Conservation (phyloP, 257 asterid genomes). For the Capsicum pubescens region DNA sequence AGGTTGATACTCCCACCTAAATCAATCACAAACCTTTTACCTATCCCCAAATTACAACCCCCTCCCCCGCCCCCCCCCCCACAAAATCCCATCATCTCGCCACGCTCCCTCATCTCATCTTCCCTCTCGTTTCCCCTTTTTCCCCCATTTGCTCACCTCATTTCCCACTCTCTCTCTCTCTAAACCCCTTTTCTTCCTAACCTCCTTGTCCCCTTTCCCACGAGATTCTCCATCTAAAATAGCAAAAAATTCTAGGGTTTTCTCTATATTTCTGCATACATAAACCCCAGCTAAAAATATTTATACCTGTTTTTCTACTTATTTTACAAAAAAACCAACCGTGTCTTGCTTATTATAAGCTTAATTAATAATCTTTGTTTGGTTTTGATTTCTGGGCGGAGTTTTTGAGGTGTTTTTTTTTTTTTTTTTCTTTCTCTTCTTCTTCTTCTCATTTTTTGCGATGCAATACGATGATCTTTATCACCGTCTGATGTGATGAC, state of each 20-base stretch:
- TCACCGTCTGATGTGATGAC: slow-evolving; percentile 61
- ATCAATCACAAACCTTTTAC: neutral
- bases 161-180: neutral
- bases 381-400: slow-evolving; percentile 18
- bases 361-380: neutral
- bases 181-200: neutral
- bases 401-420: slow-evolving; percentile 31
- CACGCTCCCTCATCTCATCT: slow-evolving; percentile 20
- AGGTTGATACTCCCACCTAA: neutral
- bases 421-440: slow-evolving; percentile 35
- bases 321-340: neutral
- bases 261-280: neutral
- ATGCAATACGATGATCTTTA: slow-evolving; percentile 46
- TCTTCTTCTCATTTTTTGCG: slow-evolving; percentile 25
- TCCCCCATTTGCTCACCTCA: slow-evolving; percentile 28
- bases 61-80: too few species aligned
- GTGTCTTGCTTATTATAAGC: neutral
- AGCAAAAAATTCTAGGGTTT: slow-evolving; percentile 9
- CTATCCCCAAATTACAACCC: slow-evolving; percentile 1
- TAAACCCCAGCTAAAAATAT: neutral
- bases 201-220: slow-evolving; percentile 2
- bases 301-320: neutral
- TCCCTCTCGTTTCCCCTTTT: neutral
- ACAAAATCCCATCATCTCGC: neutral
- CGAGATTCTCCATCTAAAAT: slow-evolving; percentile 29